Evolutionary conservation across 306 rosid genomes (phyloP), one percentile per base, ranked within the genome.

Genomic region (Comarum palustre): DNA sequence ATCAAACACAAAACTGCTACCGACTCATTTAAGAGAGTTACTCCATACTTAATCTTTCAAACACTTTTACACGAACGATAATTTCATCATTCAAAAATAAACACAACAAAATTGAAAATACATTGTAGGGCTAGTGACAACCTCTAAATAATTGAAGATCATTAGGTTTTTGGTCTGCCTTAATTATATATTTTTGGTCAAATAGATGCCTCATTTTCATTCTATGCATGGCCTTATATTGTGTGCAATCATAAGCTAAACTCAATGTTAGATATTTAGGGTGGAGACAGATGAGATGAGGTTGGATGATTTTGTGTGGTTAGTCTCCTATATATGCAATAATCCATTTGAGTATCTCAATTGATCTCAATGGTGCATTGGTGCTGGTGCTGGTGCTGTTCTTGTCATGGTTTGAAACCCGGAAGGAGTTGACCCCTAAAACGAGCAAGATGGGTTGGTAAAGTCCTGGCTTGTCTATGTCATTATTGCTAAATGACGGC

Each of bases 371-470:
- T 7, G 42, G 42, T 38, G 41, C 9, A 38, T 38, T 38, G 11
- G n/a, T n/a, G n/a, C n/a, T n/a, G 32, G 61, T 24, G 62, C 25
- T n/a, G 12, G 38, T 58, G 10, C 27, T 14, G 39, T 25, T 58
- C 38, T 29, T 58, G 64, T 58, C 64, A 29, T 13, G 36, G 20
- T 14, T 58, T 58, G 64, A 58, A 54, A 58, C 64, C 39, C 27
- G 7, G 42, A 58, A 58, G n/a, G 64, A 15, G 64, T 58, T 13
- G 64, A 58, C 64, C 64, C 64, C 17, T 12, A 58, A 58, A 58
- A 58, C 0, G n/a, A 14, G 64, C 64, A 25, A 58, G n/a, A 58
- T 58, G 34, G 63, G 64, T 25, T 58, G 38, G n/a, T 58, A 13
- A 27, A 58, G 64, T 58, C 64, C 19, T 25, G 12, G 36, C 8